phyloP scores from a whole-genome alignment of 306 rosid species.

The Dalbergia cultrata region DNA sequence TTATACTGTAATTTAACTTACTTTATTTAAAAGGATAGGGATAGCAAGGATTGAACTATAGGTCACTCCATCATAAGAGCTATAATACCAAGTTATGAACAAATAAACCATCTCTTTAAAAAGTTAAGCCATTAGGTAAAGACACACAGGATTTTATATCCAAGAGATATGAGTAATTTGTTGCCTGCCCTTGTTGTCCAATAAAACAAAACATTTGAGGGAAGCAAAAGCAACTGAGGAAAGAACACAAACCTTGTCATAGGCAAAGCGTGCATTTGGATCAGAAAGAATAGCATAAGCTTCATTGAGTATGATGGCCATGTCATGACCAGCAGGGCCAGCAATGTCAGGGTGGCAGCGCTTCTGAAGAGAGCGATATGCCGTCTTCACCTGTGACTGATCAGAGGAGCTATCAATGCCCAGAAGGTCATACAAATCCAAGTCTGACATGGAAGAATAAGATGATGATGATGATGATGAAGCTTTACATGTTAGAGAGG shows the following conservation, averaged over 20 bases:
- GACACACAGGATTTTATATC: too few species aligned
- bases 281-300: slow-evolving; percentile 84
- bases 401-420: slow-evolving; percentile 77
- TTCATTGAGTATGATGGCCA: slow-evolving; percentile 92
- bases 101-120: too few species aligned
- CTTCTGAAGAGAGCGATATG: slow-evolving; percentile 86
- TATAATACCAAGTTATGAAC: too few species aligned
- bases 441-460: slow-evolving; percentile 51
- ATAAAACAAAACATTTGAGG: not conserved
- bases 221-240: not conserved
- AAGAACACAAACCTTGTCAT: slow-evolving; percentile 68
- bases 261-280: slow-evolving; percentile 72
- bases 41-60: too few species aligned
- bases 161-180: too few species aligned
- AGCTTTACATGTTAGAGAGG: slow-evolving; percentile 59
- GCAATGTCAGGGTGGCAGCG: slow-evolving; percentile 94
- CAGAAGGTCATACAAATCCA: slow-evolving; percentile 88
- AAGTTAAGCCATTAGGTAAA: too few species aligned
- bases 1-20: too few species aligned
- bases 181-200: too few species aligned
- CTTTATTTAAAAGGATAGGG: too few species aligned
- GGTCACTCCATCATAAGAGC: too few species aligned
- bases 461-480: slow-evolving; percentile 42
- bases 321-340: slow-evolving; percentile 90
- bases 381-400: slow-evolving; percentile 70